phyloP scores from a whole-genome alignment of 2,329 filamentous ascomycete genomes.

The Didymella segeticola region DNA sequence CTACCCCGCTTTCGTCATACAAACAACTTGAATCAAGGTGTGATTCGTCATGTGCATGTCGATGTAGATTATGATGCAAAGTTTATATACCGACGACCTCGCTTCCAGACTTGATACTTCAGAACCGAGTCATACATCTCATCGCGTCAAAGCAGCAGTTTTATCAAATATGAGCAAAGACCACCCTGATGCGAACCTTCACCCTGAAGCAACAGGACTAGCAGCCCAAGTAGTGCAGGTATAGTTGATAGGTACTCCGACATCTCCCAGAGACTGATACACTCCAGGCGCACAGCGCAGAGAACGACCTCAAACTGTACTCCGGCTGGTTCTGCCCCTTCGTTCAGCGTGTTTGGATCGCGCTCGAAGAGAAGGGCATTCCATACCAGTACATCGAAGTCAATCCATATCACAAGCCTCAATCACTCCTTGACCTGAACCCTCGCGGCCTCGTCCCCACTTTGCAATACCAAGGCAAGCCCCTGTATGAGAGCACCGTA shows the following conservation, averaged over 20 bases:
- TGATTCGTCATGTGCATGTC: constrained; percentile 13
- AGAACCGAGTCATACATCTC: background rate
- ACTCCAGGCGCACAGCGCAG: constrained; percentile 39
- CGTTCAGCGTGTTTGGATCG: constrained; percentile 75
- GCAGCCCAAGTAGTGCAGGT: constrained; percentile 42
- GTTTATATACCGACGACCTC: background rate
- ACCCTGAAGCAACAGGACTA: constrained; percentile 45
- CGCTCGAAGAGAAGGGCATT: constrained; percentile 74
- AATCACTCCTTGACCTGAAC: constrained; percentile 73
- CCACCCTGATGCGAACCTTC: constrained; percentile 46
- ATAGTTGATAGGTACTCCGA: background rate
- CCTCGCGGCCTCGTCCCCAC: constrained; percentile 79
- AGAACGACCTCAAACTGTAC: constrained; percentile 69
- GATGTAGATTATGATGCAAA: background rate
- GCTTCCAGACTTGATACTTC: constrained; percentile 18
- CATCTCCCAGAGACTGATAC: background rate
- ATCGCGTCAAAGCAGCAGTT: background rate
- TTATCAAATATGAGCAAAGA: constrained; percentile 36
- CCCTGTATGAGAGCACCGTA: constrained; percentile 75
- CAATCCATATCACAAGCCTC: constrained; percentile 77
- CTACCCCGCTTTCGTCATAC: constrained; percentile 30
- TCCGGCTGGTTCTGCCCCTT: constrained; percentile 76
- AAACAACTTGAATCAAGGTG: constrained; percentile 14
- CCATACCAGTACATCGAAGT: constrained; percentile 73
- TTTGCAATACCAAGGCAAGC: constrained; percentile 62